Evolutionary conservation across 148 eudicot species (phyloP), one percentile per base, ranked within the genome.

Genomic region (Dysphania ambrosioides): DNA sequence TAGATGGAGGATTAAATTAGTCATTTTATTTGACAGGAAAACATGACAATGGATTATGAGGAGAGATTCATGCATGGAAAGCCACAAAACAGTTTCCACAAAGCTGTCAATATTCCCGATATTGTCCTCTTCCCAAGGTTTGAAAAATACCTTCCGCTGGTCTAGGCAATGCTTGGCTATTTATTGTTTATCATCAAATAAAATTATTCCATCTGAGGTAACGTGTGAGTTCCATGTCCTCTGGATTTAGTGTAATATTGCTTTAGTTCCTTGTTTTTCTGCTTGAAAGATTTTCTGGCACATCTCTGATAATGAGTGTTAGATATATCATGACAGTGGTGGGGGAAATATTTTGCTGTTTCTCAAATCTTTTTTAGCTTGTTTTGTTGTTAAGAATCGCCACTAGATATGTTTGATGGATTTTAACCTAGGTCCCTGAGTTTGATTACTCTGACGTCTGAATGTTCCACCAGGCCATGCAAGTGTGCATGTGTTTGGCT

Each of bases 61-160:
- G 99, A 89, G 75, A 89, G 99, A 74, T 73, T 78, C 71, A 86
- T 88, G 42, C 99, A 92, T 81, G 99, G 99, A 75, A 96, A 89
- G 79, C 99, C 99, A 57, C 97, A 85, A 73, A 89, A 92, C 88
- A 96, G 99, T 82, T 96, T 96, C 79, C 99, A 96, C 85, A 90
- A 88, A 78, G 91, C 97, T 79, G 89, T 92, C 69, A 96, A 96
- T 81, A 86, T 96, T 68, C 99, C 99, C 75, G 97, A 96, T 44
- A 82, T 92, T 30, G 93, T 96, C 66, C 87, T 92, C 59, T 88
- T 85, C 81, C 97, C 99, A 47, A 84, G 90, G 97, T 92, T 27
- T 70, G 70, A 70, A 19, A 55, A 5, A 10, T 67, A 42, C 23
- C 62, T 49, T 31, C 5, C 35, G 2, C 42, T 15, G 44, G 26